Base-by-base conservation (phyloP, 2,329 filamentous ascomycete species). In the Incumbomyces delicatus region DNA sequence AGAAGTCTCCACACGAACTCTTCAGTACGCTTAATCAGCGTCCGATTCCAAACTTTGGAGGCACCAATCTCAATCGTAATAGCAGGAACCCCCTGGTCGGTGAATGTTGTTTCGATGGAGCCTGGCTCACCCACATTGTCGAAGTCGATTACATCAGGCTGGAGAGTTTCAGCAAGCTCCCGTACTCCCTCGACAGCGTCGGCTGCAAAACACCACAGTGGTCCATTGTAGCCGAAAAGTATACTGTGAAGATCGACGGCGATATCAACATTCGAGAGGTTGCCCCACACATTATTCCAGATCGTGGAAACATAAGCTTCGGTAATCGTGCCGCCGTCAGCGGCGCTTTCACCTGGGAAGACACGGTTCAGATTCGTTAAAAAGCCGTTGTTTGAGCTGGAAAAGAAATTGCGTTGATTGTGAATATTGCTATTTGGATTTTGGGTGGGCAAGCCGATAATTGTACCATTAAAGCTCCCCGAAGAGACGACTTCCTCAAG, bases 1-100 rank as follows among this genome's bases (percentile, higher is more conserved):
- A 49, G 22, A 13, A 49, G 20, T 8, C 47, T 35, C 16, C 41
- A 49, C 13, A 49, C 29, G 27, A 45, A 49, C 32, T 49, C 41
- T 34, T 40, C 41, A 17, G 41, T n/a, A 12, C 47, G 41, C 13
- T 41, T 34, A 18, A 49, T 49, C 18, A 45, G 30, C 13, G 44
- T 40, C 13, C 40, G 32, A 27, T 46, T 49, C 47, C 47, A 49
- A 5, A 27, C 14, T n/a, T 49, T 49, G 10, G 47, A 41, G 2
- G 47, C 33, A 2, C 47, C 47, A 18, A 49, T 49, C 33, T 48
- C 46, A 11, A 48, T 33, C 12, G 46, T 48, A 18, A 48, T 48
- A n/a, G 46, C 46, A 3, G 46, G 46, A 6, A 48, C 34, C 6
- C 40, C 41, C 32, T 32, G 31, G 11, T 45, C 46, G 16, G 45